Conservation (phyloP, 257 asterid species). For the Solanum etuberosum region DNA sequence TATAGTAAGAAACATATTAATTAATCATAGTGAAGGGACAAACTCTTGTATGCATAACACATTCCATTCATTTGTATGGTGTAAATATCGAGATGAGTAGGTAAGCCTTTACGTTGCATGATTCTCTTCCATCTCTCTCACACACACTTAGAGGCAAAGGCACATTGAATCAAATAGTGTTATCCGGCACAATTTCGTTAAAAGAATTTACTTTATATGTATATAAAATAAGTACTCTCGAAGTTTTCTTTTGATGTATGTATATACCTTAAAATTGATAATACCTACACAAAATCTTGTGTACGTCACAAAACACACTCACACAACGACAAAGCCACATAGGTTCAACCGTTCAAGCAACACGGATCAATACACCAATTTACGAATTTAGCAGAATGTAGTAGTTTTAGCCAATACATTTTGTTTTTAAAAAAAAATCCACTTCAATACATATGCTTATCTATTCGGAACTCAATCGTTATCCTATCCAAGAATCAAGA, state of each 20-base stretch:
- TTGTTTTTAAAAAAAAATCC: too few species aligned
- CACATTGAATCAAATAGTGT: not conserved
- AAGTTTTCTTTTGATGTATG: not conserved
- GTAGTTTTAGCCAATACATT: too few species aligned
- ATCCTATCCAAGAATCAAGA: not conserved
- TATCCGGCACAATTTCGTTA: not conserved
- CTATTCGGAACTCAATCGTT: not conserved
- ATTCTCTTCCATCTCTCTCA: not conserved
- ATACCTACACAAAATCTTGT: not conserved
- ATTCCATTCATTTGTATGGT: not conserved
- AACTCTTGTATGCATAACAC: not conserved
- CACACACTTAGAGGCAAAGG: not conserved
- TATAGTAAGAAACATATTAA: not conserved
- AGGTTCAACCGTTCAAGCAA: too few species aligned
- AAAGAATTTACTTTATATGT: too few species aligned
- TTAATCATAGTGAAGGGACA: not conserved
- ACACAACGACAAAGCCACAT: not conserved
- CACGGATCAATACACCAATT: too few species aligned
- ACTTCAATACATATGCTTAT: not conserved
- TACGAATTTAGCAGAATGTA: too few species aligned
- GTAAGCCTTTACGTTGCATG: fast-evolving
- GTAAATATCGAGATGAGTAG: not conserved
- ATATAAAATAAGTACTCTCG: too few species aligned
- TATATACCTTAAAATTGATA: not conserved
- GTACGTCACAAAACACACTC: not conserved